Conservation (phyloP, 805 yeast species). For the Candida tibetensis region DNA sequence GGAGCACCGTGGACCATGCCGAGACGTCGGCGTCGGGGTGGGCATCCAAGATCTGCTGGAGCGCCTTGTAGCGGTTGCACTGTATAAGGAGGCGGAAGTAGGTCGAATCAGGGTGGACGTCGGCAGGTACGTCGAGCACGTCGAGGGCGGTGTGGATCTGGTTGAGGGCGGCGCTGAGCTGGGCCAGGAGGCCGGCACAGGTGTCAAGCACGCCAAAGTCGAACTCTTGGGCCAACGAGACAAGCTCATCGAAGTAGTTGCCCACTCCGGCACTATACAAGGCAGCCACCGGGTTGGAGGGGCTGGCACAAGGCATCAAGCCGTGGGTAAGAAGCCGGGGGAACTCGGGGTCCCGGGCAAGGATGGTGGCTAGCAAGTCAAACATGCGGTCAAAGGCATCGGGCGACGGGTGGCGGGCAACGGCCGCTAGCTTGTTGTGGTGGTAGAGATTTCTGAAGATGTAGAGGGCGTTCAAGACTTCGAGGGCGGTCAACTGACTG, state of each 20-base stretch:
- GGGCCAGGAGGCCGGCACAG: slow-evolving; percentile 15
- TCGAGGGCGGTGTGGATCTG: slow-evolving; percentile 16
- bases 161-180: slow-evolving; percentile 16
- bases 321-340: slow-evolving; percentile 18
- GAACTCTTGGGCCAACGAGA: slow-evolving; percentile 19
- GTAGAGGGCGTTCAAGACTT: slow-evolving; percentile 25
- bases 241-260: slow-evolving; percentile 20
- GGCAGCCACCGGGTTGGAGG: slow-evolving; percentile 7
- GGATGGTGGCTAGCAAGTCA: slow-evolving; percentile 14
- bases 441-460: slow-evolving; percentile 21
- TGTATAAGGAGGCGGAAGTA: slow-evolving; percentile 22
- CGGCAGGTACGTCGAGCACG: slow-evolving; percentile 6
- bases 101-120: slow-evolving; percentile 8
- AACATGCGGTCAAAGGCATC: slow-evolving; percentile 22
- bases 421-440: slow-evolving; percentile 15
- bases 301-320: slow-evolving; percentile 14
- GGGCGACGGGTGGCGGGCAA: slow-evolving; percentile 15
- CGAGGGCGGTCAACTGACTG: slow-evolving; percentile 23
- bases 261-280: slow-evolving; percentile 17
- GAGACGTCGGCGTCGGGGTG: slow-evolving; percentile 9
- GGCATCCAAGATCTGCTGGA: slow-evolving; percentile 17
- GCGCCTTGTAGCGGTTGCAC: slow-evolving; percentile 21
- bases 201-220: slow-evolving; percentile 14
- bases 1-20: slow-evolving; percentile 10
- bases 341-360: slow-evolving; percentile 15